Conservation (phyloP, 2,329 filamentous ascomycete genomes). For the Aspergillus sp. region DNA sequence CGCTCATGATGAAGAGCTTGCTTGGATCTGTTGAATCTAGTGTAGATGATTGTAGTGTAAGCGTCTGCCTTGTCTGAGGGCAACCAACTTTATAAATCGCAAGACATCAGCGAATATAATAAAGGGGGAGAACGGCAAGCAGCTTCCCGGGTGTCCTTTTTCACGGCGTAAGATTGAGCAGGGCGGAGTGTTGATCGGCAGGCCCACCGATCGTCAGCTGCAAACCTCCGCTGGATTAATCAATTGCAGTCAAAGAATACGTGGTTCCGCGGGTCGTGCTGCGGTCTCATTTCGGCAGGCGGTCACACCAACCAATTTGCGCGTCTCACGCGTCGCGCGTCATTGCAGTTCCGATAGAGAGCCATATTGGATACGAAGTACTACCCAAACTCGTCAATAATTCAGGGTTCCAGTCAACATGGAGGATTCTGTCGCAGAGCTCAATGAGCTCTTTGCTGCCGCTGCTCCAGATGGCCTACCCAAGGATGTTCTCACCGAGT, state of each 20-base stretch:
- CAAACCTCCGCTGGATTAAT: not conserved
- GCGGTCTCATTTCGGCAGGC: not conserved
- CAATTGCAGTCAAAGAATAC: not conserved
- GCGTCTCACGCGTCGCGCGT: not conserved
- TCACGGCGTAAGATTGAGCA: conserved; percentile 4
- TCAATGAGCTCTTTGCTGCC: conserved; percentile 61
- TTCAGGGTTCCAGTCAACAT: conserved; percentile 34
- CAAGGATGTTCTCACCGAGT: conserved; percentile 74
- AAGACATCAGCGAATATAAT: not conserved
- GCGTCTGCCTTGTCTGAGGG: not conserved
- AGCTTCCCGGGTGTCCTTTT: conserved; percentile 2
- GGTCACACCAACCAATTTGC: not conserved
- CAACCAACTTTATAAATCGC: not conserved
- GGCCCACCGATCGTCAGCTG: conserved; percentile 17
- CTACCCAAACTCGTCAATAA: not conserved
- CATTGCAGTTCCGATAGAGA: not conserved
- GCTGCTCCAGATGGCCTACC: conserved; percentile 62
- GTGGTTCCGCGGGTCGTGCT: not conserved
- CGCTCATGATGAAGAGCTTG: conserved; percentile 14
- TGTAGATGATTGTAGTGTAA: not conserved
- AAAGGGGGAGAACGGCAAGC: not conserved
- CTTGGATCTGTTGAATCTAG: not conserved
- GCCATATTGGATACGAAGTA: not conserved
- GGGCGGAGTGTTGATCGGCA: conserved; percentile 16
- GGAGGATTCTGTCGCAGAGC: conserved; percentile 54